These are phyloP conservation scores for Fraxinus greggii DNA, from an alignment of 305 asterid species.

Conservation along the genomic window DNA sequence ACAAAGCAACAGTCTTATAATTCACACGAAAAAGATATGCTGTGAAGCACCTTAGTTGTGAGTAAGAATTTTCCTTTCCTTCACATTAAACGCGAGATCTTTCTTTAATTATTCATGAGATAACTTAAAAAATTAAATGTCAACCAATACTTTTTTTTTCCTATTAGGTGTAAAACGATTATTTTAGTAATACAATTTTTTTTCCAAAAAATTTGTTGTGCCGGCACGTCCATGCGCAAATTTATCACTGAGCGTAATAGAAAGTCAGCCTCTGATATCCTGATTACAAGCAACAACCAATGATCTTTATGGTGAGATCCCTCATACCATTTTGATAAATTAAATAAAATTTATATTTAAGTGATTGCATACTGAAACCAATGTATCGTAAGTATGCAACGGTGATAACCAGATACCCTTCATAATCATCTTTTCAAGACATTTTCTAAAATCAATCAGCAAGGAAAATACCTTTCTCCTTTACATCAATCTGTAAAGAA, in stretches of 20 bases:
- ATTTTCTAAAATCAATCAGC: neutral
- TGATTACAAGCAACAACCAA: neutral
- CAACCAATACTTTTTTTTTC: neutral
- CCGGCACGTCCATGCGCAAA: neutral
- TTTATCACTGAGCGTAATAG: neutral
- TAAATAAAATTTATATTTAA: neutral
- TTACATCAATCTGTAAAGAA: conserved; percentile 79
- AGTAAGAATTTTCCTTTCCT: neutral
- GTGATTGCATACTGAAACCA: neutral
- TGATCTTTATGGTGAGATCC: neutral
- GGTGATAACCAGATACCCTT: neutral
- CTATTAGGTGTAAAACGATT: neutral
- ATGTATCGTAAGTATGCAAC: neutral
- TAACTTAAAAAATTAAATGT: neutral
- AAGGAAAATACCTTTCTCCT: conserved; percentile 70
- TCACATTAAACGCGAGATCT: neutral
- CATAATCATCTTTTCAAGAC: neutral
- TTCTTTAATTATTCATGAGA: neutral
- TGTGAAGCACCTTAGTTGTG: neutral
- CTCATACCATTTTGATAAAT: neutral
- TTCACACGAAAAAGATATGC: neutral
- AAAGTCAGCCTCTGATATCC: neutral
- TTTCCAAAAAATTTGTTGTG: neutral
- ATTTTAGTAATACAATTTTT: neutral
- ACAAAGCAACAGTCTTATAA: neutral